phyloP scores from a whole-genome alignment of 306 rosid genomes.

The Prunus salicina region DNA sequence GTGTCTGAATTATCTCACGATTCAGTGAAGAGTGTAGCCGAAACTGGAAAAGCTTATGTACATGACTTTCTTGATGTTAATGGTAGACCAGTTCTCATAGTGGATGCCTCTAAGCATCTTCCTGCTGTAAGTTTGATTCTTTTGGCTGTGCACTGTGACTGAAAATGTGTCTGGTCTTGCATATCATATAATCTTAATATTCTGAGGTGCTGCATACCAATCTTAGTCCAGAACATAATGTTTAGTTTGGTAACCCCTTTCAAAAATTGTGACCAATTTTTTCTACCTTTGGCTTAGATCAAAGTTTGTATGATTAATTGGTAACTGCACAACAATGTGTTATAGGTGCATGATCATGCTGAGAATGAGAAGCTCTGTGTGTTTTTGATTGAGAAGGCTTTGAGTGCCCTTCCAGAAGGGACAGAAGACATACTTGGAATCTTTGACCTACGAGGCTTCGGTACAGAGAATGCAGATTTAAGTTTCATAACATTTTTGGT shows the following conservation, averaged over 20 bases:
- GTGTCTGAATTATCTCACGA: conserved; percentile 73
- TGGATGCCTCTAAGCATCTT: conserved; percentile 75
- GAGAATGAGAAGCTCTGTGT: conserved; percentile 80
- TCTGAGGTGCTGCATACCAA: not conserved
- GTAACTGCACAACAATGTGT: conserved; percentile 17
- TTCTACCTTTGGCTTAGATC: not conserved
- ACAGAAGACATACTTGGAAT: conserved; percentile 68
- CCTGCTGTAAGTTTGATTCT: conserved; percentile 53
- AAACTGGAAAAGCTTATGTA: conserved; percentile 77
- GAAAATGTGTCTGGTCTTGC: not conserved
- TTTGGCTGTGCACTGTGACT: not conserved
- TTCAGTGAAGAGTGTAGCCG: conserved; percentile 51
- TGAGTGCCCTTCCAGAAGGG: conserved; percentile 70
- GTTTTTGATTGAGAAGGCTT: conserved; percentile 75
- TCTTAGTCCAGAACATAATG: not conserved
- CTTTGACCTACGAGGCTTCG: conserved; percentile 77
- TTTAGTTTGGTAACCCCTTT: not conserved
- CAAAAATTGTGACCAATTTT: not conserved
- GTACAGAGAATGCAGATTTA: conserved; percentile 71
- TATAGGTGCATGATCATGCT: conserved; percentile 58
- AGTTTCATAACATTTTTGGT: conserved; percentile 77
- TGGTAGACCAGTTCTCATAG: conserved; percentile 76
- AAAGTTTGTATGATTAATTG: conserved; percentile 5
- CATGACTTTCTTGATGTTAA: conserved; percentile 75
- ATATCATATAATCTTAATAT: not conserved